These are phyloP conservation scores for Naumovozyma dairenensis DNA, from an alignment of 805 yeast species.

Conservation along the genomic window DNA sequence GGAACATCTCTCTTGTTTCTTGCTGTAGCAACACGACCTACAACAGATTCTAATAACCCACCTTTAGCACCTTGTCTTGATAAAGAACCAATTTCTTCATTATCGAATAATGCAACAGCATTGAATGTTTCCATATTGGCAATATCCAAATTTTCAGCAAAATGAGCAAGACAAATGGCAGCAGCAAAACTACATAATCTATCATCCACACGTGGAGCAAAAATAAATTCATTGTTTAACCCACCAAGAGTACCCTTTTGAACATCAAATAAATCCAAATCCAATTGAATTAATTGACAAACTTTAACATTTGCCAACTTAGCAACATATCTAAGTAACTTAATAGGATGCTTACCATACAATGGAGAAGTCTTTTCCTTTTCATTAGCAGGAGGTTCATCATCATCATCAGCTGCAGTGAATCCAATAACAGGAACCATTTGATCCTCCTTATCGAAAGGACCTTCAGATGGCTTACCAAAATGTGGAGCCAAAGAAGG, in stretches of 20 bases:
- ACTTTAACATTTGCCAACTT: constrained; percentile 49
- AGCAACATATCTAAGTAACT: constrained; percentile 60
- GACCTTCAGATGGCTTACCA: constrained; percentile 58
- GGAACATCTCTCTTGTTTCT: constrained; percentile 17
- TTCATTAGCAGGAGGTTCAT: constrained; percentile 51
- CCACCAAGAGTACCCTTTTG: constrained; percentile 78
- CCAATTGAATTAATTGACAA: constrained; percentile 55
- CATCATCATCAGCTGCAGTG: constrained; percentile 25
- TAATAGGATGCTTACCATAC: constrained; percentile 57
- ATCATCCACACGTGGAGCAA: constrained; percentile 79
- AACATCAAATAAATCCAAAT: constrained; percentile 70
- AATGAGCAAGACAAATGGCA: constrained; percentile 44
- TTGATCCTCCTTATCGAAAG: constrained; percentile 68
- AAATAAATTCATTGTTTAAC: constrained; percentile 61
- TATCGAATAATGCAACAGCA: constrained; percentile 59
- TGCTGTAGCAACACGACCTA: constrained; percentile 42
- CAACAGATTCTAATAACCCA: constrained; percentile 56
- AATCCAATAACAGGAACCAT: constrained; percentile 73
- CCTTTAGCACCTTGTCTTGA: constrained; percentile 79
- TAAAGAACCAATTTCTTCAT: constrained; percentile 78
- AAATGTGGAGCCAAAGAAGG: constrained; percentile 86
- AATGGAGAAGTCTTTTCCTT: constrained; percentile 44
- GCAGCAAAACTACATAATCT: constrained; percentile 75
- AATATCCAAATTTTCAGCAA: constrained; percentile 34
- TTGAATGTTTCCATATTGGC: constrained; percentile 36